A percentile compares a stretch with the other conserved stretches of the same genome.
Conservation (phyloP, 2,329 filamentous ascomycete genomes). For the Exserohilum turcica region DNA sequence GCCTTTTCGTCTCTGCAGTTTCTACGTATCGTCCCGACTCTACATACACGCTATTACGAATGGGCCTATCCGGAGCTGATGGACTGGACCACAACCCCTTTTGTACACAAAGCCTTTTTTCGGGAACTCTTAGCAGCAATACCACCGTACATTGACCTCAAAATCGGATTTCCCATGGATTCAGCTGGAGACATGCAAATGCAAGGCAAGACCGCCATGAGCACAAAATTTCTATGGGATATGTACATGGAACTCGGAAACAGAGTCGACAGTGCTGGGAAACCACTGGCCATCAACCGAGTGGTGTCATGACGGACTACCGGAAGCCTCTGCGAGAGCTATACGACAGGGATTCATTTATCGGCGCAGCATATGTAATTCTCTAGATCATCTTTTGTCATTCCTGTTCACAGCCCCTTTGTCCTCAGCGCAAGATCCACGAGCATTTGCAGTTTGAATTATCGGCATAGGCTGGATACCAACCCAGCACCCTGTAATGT, state of each 20-base stretch:
- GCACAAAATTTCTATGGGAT: slow-evolving; percentile 18
- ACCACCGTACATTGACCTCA: slow-evolving; percentile 24
- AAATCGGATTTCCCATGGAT: slow-evolving; percentile 22
- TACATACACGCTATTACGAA: slow-evolving; percentile 37
- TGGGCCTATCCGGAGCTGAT: slow-evolving; percentile 34
- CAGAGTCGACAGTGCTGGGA: slow-evolving; percentile 2
- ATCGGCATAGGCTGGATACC: too few relatives aligned
- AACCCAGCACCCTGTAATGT: too few relatives aligned
- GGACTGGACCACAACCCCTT: slow-evolving; percentile 30
- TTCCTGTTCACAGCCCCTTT: too few relatives aligned
- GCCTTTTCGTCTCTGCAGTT: slow-evolving; percentile 26
- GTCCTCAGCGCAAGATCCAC: too few relatives aligned
- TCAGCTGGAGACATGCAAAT: slow-evolving; percentile 18
- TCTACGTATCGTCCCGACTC: slow-evolving; percentile 33
- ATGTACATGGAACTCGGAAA: slow-evolving; percentile 30
- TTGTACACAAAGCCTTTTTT: slow-evolving; percentile 39
- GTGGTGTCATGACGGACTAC: background rate
- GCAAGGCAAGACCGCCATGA: slow-evolving; percentile 19
- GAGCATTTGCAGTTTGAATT: too few relatives aligned
- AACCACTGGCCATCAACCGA: background rate
- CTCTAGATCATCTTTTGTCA: too few relatives aligned
- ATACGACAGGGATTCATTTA: too few relatives aligned
- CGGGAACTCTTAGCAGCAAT: slow-evolving; percentile 29
- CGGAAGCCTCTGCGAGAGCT: too few relatives aligned
- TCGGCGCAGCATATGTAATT: too few relatives aligned